A percentile compares a stretch with the other conserved stretches of the same genome.
Conservation (phyloP, 805 yeast species). For the Kregervanrija fluxuum region DNA sequence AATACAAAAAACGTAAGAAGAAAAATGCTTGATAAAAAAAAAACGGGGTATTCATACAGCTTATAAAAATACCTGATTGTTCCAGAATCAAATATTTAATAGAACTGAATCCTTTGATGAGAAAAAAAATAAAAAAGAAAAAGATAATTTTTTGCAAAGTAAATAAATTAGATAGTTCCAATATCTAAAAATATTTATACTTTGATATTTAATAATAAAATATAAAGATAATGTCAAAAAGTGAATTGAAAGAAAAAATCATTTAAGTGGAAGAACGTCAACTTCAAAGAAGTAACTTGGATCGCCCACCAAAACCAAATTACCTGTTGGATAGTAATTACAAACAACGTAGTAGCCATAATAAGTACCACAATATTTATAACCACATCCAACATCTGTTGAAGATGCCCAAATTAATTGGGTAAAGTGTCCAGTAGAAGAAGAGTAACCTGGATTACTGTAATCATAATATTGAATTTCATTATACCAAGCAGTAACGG, state of each 20-base stretch:
- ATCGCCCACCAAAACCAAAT: slow-evolving; percentile 41
- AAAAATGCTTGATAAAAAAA: too few species aligned
- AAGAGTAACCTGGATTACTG: slow-evolving; percentile 39
- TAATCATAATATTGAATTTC: slow-evolving; percentile 51
- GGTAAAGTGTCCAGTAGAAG: slow-evolving; percentile 70
- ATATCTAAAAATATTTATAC: neutral
- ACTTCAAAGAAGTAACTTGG: slow-evolving; percentile 14
- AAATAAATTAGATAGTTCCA: slow-evolving; percentile 1
- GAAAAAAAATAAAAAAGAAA: slow-evolving; percentile 1
- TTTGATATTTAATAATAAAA: neutral
- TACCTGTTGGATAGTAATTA: slow-evolving; percentile 72
- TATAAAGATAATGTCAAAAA: neutral
- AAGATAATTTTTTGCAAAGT: neutral
- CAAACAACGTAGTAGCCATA: slow-evolving; percentile 57
- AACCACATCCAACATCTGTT: slow-evolving; percentile 64
- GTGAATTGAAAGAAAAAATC: neutral
- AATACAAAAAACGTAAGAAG: too few species aligned
- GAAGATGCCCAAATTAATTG: slow-evolving; percentile 69
- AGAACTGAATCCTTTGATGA: neutral
- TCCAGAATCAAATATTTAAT: too few species aligned
- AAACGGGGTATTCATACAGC: too few species aligned
- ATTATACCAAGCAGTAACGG: slow-evolving; percentile 70
- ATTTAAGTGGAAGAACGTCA: slow-evolving; percentile 27
- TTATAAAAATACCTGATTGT: too few species aligned
- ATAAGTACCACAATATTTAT: slow-evolving; percentile 45